These are phyloP conservation scores for Calonectria pseudoreteaudii DNA, from an alignment of 2,329 filamentous ascomycete genomes.

Conservation along the genomic window DNA sequence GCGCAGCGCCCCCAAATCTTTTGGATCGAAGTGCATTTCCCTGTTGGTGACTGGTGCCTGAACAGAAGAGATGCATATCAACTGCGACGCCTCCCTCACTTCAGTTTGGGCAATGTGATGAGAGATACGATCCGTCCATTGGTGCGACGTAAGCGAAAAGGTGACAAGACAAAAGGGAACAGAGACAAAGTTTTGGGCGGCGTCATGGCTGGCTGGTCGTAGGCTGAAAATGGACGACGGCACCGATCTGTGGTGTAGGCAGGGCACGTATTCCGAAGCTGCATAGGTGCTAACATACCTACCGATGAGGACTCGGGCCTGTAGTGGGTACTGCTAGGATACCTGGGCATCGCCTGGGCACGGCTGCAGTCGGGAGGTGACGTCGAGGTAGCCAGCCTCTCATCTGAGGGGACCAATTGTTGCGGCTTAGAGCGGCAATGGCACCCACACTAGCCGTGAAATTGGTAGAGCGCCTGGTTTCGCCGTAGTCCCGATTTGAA, in stretches of 20 bases:
- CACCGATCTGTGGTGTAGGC: slow-evolving; percentile 20
- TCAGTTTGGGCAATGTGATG: slow-evolving; percentile 10
- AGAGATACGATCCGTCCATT: slow-evolving; percentile 9
- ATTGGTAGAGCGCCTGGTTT: slow-evolving; percentile 33
- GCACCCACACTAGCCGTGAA: slow-evolving; percentile 39
- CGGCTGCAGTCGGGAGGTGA: slow-evolving; percentile 37
- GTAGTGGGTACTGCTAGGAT: slow-evolving; percentile 40
- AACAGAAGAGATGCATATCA: slow-evolving; percentile 36
- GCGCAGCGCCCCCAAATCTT: slow-evolving; percentile 29
- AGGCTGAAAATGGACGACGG: slow-evolving; percentile 13
- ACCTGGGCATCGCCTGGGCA: slow-evolving; percentile 27
- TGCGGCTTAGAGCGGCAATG: slow-evolving; percentile 46
- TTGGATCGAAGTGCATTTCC: slow-evolving; percentile 32
- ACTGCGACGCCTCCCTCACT: slow-evolving; percentile 30
- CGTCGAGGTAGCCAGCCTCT: slow-evolving; percentile 19
- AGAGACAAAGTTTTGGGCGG: slow-evolving; percentile 28
- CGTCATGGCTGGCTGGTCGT: slow-evolving; percentile 20
- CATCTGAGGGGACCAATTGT: slow-evolving; percentile 33
- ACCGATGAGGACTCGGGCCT: slow-evolving; percentile 23
- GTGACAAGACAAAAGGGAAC: slow-evolving; percentile 13
- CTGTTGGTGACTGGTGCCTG: slow-evolving; percentile 29
- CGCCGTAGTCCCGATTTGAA: slow-evolving; percentile 42
- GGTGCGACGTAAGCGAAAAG: slow-evolving; percentile 12
- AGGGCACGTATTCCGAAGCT: slow-evolving; percentile 15
- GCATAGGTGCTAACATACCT: slow-evolving; percentile 15